Base-by-base conservation (phyloP, 768 basidiomycete species). In the Cytidiella melzeri region DNA sequence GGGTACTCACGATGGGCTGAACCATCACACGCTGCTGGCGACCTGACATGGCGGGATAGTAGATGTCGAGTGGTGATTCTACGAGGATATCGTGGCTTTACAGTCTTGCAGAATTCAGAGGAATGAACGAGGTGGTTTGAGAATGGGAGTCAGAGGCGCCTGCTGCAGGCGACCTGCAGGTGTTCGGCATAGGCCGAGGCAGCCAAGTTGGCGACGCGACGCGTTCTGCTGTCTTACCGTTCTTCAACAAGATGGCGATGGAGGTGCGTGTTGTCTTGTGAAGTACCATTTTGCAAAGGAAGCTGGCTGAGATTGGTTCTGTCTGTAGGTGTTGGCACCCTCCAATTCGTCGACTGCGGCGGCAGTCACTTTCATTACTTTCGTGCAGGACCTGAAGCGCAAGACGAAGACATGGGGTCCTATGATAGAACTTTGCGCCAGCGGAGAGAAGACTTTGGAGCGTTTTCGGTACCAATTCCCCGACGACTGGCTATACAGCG, bases 21-120 rank as follows among this genome's bases (percentile, higher is more conserved):
- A 97, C 95, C 92, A 97, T 92, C 77, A 97, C 94, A 65, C 92
- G 88, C 65, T 92, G 87, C 65, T 92, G 90, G 62, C 92, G 87
- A 61, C 81, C 83, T 27, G 89, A 92, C 93, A 97, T 97, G 66
- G 62, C 82, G 70, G 50, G 51, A 50, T 21, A 58, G 25, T 19
- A 24, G 36, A 45, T 13, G 38, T 52, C 26, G 25, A 41, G 11
- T 5, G 24, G 40, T 15, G 38, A 43, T 49, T 43, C 19, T 19
- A 39, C 20, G 40, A 20, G 51, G 41, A 34, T 34, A 15, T 34
- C 15, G 30, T 7, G 7, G 7, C 9, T 15, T 15, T 34, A 43
- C 6, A 27, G 45, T 12, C 12, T 42, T 34, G 51, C 34, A 39
- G 43, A 19, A 15, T 23, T 26, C 18, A 23, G 34, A 25, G 48